These are phyloP conservation scores for Aphanomyces stellatus DNA, from an alignment of 352 stramenopile genomes.

Conservation along the genomic window DNA sequence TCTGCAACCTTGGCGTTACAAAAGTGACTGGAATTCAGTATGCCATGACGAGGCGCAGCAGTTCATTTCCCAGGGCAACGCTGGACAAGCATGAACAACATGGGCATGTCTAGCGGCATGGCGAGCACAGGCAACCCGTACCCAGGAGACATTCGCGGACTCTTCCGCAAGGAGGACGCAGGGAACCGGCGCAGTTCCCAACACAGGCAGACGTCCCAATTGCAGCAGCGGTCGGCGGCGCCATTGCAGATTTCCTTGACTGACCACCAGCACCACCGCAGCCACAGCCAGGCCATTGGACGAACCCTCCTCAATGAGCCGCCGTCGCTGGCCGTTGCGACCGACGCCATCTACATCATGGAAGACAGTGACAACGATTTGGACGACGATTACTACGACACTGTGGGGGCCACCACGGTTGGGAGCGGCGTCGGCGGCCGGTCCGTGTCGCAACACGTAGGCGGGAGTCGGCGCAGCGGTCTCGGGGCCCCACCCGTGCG, in stretches of 20 bases:
- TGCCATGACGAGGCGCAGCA: too few species aligned
- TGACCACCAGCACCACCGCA: not conserved
- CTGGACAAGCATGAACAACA: too few species aligned
- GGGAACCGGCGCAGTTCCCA: too few species aligned
- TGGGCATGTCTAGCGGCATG: too few species aligned
- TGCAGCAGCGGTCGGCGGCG: not conserved
- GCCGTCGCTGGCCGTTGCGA: not conserved
- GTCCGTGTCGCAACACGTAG: not conserved
- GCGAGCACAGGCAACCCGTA: too few species aligned
- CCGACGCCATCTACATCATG: slow-evolving; percentile 17
- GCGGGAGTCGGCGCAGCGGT: not conserved
- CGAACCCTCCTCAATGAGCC: not conserved
- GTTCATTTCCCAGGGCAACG: too few species aligned
- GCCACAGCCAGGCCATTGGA: too few species aligned
- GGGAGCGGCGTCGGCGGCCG: not conserved
- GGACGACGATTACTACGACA: slow-evolving; percentile 5
- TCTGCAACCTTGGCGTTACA: too few species aligned
- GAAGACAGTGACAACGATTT: slow-evolving; percentile 19
- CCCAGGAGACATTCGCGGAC: slow-evolving; percentile 5
- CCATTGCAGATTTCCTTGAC: not conserved
- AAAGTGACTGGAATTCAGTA: too few species aligned
- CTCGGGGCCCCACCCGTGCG: not conserved
- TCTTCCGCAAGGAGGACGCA: slow-evolving; percentile 3
- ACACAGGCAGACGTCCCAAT: not conserved
- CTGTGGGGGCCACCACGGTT: not conserved